Percentiles rank a stretch among this genome's conserved stretches.
Conservation (phyloP, 306 rosid species). For the Lathyrus tuberosus region DNA sequence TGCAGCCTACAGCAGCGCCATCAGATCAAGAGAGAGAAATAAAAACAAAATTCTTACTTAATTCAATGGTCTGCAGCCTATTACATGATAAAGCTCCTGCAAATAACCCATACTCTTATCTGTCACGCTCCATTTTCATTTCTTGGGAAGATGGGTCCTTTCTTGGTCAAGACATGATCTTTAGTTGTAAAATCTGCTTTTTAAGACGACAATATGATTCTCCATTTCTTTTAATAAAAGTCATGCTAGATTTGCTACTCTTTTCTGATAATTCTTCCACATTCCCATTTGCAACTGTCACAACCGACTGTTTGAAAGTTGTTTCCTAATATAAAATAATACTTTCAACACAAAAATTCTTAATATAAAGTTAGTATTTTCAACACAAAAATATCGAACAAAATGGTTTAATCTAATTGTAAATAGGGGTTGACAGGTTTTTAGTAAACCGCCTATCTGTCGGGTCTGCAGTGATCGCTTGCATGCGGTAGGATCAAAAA, state of each 20-base stretch:
- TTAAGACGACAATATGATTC: slow-evolving; percentile 41
- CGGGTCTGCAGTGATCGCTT: too few relatives aligned
- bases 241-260: slow-evolving; percentile 35
- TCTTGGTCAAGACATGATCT: neutral
- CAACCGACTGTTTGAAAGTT: neutral
- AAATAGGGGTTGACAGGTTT: too few relatives aligned
- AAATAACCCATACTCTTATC: neutral
- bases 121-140: neutral
- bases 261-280: slow-evolving; percentile 27
- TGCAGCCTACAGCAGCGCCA: neutral
- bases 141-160: slow-evolving; percentile 35
- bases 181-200: slow-evolving; percentile 35
- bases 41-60: too few relatives aligned
- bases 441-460: too few relatives aligned
- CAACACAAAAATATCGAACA: too few relatives aligned
- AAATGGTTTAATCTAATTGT: too few relatives aligned
- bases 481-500: too few relatives aligned
- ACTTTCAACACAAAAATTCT: too few relatives aligned
- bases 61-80: neutral
- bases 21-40: neutral
- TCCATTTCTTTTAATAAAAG: slow-evolving; percentile 42
- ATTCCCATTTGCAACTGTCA: slow-evolving; percentile 38
- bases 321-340: neutral
- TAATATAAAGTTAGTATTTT: too few relatives aligned
- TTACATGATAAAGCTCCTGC: neutral